Percentiles rank a stretch among this genome's conserved stretches.
phyloP scores from a whole-genome alignment of 352 stramenopile species.

The Globisporangium camurandrum region DNA sequence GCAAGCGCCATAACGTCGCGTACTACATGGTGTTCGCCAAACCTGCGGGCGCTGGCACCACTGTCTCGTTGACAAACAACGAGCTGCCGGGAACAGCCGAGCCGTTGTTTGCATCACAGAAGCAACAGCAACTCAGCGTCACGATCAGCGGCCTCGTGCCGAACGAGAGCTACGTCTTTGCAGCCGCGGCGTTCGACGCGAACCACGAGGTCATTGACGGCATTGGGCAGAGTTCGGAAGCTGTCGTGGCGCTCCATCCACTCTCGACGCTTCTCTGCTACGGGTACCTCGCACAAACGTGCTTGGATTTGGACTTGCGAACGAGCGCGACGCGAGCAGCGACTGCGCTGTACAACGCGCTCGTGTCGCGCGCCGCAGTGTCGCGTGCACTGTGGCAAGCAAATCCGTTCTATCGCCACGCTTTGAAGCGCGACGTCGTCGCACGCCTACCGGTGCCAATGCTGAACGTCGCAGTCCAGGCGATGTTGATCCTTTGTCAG shows the following conservation, averaged over 20 bases:
- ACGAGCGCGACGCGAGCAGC: conserved; percentile 29
- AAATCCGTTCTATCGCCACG: conserved; percentile 59
- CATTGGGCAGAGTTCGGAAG: conserved; percentile 55
- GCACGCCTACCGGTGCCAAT: conserved; percentile 42
- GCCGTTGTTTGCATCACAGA: conserved; percentile 33
- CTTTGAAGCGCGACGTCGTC: conserved; percentile 33
- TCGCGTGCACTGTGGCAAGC: conserved; percentile 33
- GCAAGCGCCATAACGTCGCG: conserved; percentile 18
- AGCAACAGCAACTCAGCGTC: conserved; percentile 10
- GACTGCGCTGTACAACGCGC: conserved; percentile 32
- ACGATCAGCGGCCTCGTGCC: conserved; percentile 45
- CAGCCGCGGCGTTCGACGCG: conserved; percentile 65
- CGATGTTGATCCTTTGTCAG: conserved; percentile 48
- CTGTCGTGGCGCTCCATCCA: conserved; percentile 61
- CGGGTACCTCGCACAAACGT: conserved; percentile 57
- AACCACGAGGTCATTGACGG: conserved; percentile 51
- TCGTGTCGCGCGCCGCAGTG: conserved; percentile 27
- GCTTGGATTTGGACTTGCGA: conserved; percentile 23
- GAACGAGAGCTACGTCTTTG: conserved; percentile 83
- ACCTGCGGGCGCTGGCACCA: conserved; percentile 50
- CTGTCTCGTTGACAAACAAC: conserved; percentile 71
- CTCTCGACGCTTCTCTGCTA: conserved; percentile 59
- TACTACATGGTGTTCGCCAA: conserved; percentile 85
- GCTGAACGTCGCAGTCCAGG: conserved; percentile 39
- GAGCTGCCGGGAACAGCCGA: conserved; percentile 50